Conservation (phyloP, 306 rosid species). For the Pterocarpus macrocarpus region DNA sequence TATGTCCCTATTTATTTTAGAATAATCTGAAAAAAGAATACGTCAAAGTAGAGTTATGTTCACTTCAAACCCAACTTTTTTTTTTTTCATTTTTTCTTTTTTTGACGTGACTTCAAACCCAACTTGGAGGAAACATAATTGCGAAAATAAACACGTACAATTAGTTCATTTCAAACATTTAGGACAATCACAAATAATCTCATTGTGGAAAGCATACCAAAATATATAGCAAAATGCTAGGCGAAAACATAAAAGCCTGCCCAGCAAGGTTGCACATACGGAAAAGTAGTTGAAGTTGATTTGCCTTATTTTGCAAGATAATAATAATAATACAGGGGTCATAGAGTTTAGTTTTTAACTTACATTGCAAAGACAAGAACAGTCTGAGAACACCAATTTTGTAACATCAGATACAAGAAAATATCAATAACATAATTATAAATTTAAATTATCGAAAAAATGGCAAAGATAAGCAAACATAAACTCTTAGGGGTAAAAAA, state of each 20-base stretch:
- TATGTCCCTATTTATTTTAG: constrained; percentile 2
- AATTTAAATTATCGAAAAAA: not conserved
- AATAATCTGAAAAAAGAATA: constrained; percentile 9
- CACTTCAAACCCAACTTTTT: constrained; percentile 20
- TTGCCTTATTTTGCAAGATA: constrained; percentile 42
- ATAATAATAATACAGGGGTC: constrained; percentile 2
- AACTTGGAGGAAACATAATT: constrained; percentile 10
- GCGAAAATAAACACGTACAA: constrained; percentile 16
- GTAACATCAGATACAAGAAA: constrained; percentile 46
- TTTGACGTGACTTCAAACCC: too few relatives aligned
- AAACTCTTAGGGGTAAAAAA: not conserved
- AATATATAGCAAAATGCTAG: constrained; percentile 96
- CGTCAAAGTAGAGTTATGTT: not conserved
- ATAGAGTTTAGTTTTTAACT: constrained; percentile 53
- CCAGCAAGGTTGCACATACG: constrained; percentile 87
- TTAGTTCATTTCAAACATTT: constrained; percentile 30
- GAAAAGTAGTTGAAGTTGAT: constrained; percentile 30
- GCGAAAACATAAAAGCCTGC: constrained; percentile 97
- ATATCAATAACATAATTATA: constrained; percentile 41
- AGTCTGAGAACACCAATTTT: constrained; percentile 44
- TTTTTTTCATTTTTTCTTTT: too few relatives aligned
- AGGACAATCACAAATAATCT: constrained; percentile 38
- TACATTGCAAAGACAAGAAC: constrained; percentile 73
- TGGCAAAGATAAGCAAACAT: not conserved
- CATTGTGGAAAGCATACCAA: constrained; percentile 66